These are phyloP conservation scores for Phellopilus nigrolimitatus DNA, from an alignment of 1,284 basidiomycete species.

Conservation along the genomic window DNA sequence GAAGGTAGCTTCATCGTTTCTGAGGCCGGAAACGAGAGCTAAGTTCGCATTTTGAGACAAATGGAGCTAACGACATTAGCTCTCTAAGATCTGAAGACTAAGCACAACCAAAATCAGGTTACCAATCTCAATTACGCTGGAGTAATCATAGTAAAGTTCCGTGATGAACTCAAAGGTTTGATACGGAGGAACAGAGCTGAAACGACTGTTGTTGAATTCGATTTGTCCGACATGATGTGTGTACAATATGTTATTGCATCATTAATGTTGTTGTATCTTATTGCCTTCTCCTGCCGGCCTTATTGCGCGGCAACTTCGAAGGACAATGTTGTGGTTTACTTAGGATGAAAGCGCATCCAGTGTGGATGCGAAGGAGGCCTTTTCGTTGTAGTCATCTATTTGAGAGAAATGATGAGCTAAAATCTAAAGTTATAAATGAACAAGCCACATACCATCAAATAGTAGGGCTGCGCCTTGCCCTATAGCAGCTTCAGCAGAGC, in stretches of 20 bases:
- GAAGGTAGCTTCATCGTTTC: no score
- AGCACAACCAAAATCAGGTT: no score
- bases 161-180: no score
- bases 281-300: no score
- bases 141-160: no score
- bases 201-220: background rate
- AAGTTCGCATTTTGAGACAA: background rate
- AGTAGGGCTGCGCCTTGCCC: slow-evolving; percentile 23
- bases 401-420: background rate
- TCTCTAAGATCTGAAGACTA: no score
- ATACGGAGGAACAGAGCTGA: no score
- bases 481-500: background rate
- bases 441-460: slow-evolving; percentile 19
- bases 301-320: no score
- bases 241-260: background rate
- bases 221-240: background rate
- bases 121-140: no score
- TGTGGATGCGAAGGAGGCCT: slow-evolving; percentile 12
- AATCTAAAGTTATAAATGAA: background rate
- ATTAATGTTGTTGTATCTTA: background rate
- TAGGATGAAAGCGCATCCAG: slow-evolving; percentile 3
- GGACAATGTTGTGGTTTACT: background rate
- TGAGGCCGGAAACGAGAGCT: no score
- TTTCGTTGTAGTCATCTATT: slow-evolving; percentile 13
- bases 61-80: no score